Base-by-base conservation (phyloP, 306 rosid species). In the Castanopsis chinensis region DNA sequence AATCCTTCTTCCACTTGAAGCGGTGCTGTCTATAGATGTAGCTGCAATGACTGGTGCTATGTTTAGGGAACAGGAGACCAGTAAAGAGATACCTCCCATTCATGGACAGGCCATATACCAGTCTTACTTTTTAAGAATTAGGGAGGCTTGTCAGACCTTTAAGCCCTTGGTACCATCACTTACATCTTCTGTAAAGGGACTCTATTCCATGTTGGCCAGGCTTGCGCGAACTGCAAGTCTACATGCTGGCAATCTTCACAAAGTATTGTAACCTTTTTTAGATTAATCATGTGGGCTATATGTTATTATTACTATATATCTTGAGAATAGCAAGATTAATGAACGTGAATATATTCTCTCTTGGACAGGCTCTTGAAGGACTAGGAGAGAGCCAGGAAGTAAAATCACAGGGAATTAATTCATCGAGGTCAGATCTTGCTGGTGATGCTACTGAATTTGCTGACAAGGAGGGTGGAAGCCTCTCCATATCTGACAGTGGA, bases 31-130 rank as follows among this genome's bases (percentile, higher is more conserved):
- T 61, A 94, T 91, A 88, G 98, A 94, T 82, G 94, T 91, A 58
- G 88, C 93, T 89, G 93, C 97, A 53, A 92, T 94, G 92, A 89
- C 91, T 75, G 97, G 89, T 74, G 89, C 97, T 79, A 85, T 94
- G 71, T 84, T 87, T 19, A 85, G 88, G 89, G 98, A 87, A 77
- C 88, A 88, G 69, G 97, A 94, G 81, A 88, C 79, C 79, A 94
- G 87, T 81, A 86, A 82, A 89, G 98, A 92, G 85, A 88, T 94
- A 83, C 89, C 96, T 69, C 90, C 86, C 33, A 89, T 94, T 71
- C 98, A 94, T 85, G 98, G 98, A 32, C 98, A 94, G 88, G 98
- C 98, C 79, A 94, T 94, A 77, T 89, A 94, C 82, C 97, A 94
- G 82, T 92, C 98, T 57, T 94, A 94, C 83, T 80, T 85, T 88